Conservation (phyloP, 352 stramenopile genomes). For the Pythium coloratum region DNA sequence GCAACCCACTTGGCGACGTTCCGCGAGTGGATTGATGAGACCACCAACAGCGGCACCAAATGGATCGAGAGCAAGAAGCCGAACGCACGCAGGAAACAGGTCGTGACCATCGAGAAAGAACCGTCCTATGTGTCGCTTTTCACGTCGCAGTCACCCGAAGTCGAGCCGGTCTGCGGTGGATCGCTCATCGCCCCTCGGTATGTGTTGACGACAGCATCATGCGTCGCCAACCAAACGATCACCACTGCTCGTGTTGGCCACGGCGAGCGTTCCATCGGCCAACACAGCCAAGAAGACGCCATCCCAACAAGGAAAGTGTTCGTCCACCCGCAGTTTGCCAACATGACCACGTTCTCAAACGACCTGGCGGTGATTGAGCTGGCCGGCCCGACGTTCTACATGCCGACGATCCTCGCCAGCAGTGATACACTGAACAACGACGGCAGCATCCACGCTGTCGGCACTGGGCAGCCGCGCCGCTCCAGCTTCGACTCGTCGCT, state of each 20-base stretch:
- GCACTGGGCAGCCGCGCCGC: not conserved
- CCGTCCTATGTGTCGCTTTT: constrained; percentile 23
- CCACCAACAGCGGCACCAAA: not conserved
- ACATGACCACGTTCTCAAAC: constrained; percentile 20
- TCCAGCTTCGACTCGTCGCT: not conserved
- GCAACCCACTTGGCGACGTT: constrained; percentile 19
- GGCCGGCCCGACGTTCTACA: constrained; percentile 23
- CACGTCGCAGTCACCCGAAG: not conserved
- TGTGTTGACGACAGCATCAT: constrained; percentile 26
- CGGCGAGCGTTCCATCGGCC: not conserved
- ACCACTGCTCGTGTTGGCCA: constrained; percentile 14
- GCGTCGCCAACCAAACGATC: constrained; percentile 19
- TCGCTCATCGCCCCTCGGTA: constrained; percentile 28
- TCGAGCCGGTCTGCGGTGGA: constrained; percentile 18
- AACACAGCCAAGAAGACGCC: constrained; percentile 12
- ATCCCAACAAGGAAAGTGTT: constrained; percentile 11
- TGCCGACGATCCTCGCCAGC: constrained; percentile 25
- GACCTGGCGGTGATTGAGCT: constrained; percentile 27
- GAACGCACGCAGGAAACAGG: not conserved
- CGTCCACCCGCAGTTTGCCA: constrained; percentile 27
- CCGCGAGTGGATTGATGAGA: constrained; percentile 23
- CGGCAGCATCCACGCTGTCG: not conserved
- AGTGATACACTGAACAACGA: constrained; percentile 16
- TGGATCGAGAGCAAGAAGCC: constrained; percentile 8
- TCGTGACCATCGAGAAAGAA: constrained; percentile 6